These are phyloP conservation scores for Cyberlindnera saturnus DNA, from an alignment of 805 yeast genomes.

Conservation along the genomic window DNA sequence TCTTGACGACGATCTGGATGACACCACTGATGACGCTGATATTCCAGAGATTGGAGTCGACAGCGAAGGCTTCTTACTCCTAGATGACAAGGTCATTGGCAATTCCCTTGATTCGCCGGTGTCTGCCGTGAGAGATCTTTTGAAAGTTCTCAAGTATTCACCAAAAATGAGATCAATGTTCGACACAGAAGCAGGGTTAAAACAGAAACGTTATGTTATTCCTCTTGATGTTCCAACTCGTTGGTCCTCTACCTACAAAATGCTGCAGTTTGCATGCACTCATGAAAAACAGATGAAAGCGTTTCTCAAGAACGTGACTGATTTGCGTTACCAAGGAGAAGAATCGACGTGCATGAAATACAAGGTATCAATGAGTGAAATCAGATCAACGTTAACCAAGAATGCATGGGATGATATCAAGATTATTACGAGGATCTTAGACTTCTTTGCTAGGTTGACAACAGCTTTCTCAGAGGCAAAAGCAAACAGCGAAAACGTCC, in stretches of 20 bases:
- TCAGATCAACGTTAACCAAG: neutral
- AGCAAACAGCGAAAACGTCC: neutral
- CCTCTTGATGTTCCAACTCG: neutral
- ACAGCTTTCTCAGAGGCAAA: neutral
- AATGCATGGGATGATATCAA: neutral
- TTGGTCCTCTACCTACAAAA: neutral
- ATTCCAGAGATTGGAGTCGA: neutral
- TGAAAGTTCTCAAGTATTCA: neutral
- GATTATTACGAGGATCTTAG: neutral
- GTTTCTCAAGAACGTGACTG: neutral
- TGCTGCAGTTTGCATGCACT: neutral
- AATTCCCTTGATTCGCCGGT: neutral
- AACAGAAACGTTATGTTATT: neutral
- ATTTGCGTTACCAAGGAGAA: neutral
- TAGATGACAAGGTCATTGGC: neutral
- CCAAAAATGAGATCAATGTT: neutral
- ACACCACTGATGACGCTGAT: too few species aligned
- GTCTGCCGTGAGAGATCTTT: neutral
- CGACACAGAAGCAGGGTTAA: neutral
- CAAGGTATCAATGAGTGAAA: neutral
- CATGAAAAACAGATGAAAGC: neutral
- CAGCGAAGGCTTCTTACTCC: neutral
- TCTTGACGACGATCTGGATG: neutral
- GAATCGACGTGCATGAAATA: neutral
- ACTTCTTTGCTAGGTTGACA: neutral